These are phyloP conservation scores for Magnaporthales sp. DNA, from an alignment of 2,329 filamentous ascomycete species.

Conservation along the genomic window DNA sequence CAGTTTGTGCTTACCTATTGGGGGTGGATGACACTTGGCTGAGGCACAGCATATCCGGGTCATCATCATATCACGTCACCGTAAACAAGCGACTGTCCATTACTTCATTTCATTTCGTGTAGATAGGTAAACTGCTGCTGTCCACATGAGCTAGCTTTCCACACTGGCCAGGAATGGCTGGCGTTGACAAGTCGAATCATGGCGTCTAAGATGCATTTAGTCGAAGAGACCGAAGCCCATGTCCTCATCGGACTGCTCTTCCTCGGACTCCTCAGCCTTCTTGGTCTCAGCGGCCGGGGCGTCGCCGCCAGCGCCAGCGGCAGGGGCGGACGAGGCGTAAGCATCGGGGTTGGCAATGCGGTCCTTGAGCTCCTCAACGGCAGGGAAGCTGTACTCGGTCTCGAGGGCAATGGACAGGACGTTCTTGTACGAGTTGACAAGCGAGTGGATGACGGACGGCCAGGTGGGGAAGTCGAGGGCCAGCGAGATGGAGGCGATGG, in stretches of 20 bases:
- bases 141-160: background rate
- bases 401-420: slow-evolving; percentile 78
- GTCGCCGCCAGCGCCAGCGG: slow-evolving; percentile 43
- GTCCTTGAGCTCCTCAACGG: slow-evolving; percentile 97
- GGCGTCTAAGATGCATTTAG: slow-evolving; percentile 5
- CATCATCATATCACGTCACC: slow-evolving; percentile 5
- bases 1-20: slow-evolving; percentile 30
- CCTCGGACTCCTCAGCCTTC: slow-evolving; percentile 56
- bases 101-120: slow-evolving; percentile 4
- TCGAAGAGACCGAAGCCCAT: slow-evolving; percentile 71
- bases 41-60: background rate
- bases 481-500: slow-evolving; percentile 86
- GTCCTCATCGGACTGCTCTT: slow-evolving; percentile 59
- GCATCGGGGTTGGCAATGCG: slow-evolving; percentile 98
- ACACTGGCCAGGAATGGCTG: background rate
- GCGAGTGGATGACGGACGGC: slow-evolving; percentile 89
- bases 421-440: slow-evolving; percentile 99
- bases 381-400: slow-evolving; percentile 90
- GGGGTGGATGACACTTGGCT: background rate
- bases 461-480: slow-evolving; percentile 92
- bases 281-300: slow-evolving; percentile 44
- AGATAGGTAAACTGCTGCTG: background rate
- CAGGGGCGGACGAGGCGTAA: slow-evolving; percentile 78
- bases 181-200: slow-evolving; percentile 1
- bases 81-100: background rate